These are phyloP conservation scores for Cercospora sp. DNA, from an alignment of 2,329 filamentous ascomycete genomes.

Conservation along the genomic window DNA sequence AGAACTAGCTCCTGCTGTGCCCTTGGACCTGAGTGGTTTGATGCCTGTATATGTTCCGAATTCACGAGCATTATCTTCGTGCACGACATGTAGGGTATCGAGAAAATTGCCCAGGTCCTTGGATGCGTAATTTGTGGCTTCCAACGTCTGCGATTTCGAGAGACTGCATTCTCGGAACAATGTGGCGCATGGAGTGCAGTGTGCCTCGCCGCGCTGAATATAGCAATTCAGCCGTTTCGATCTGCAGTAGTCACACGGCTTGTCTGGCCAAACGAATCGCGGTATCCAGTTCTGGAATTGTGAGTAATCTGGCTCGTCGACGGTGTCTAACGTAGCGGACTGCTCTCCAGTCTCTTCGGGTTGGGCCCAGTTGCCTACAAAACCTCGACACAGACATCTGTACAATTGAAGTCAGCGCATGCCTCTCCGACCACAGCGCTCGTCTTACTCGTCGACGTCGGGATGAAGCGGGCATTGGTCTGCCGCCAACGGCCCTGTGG, in stretches of 20 bases:
- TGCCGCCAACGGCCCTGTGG: not conserved
- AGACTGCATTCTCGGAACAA: slow-evolving; percentile 53
- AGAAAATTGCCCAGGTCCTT: slow-evolving; percentile 40
- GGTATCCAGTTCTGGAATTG: slow-evolving; percentile 50
- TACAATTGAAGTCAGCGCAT: not conserved
- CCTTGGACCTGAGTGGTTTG: slow-evolving; percentile 33
- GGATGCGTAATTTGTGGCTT: slow-evolving; percentile 31
- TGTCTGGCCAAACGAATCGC: slow-evolving; percentile 47
- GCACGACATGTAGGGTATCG: slow-evolving; percentile 51
- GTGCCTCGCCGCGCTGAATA: slow-evolving; percentile 41
- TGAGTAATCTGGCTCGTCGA: slow-evolving; percentile 39
- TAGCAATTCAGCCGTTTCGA: slow-evolving; percentile 51
- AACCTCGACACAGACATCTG: slow-evolving; percentile 24
- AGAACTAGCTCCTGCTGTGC: slow-evolving; percentile 18
- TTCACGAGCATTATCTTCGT: slow-evolving; percentile 43
- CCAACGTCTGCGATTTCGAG: slow-evolving; percentile 36
- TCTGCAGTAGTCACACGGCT: slow-evolving; percentile 51
- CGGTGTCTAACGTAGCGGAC: slow-evolving; percentile 2
- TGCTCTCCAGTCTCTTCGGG: slow-evolving; percentile 7
- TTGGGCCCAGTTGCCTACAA: slow-evolving; percentile 25
- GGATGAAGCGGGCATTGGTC: slow-evolving; percentile 22
- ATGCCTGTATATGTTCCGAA: slow-evolving; percentile 39
- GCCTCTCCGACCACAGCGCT: no score
- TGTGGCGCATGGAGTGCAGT: slow-evolving; percentile 50
- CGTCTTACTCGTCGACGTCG: slow-evolving; percentile 24